A percentile compares a stretch with the other conserved stretches of the same genome.
phyloP scores from a whole-genome alignment of 2,329 filamentous ascomycete genomes.

The Talaromyces pinophilus region DNA sequence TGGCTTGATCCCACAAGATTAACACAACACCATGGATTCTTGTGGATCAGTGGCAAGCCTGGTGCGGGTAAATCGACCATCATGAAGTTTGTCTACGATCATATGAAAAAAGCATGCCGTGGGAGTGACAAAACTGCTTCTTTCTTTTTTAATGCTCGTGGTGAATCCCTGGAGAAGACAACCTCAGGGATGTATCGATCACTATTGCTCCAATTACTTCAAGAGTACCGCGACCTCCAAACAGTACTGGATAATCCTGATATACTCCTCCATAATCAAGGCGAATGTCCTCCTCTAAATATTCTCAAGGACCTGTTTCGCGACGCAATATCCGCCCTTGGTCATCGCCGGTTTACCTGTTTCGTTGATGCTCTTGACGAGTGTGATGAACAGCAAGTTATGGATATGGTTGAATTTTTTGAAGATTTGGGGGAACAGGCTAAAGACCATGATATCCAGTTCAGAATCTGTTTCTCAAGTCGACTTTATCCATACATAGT shows the following conservation, averaged over 20 bases:
- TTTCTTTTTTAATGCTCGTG: constrained; percentile 37
- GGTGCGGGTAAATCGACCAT: constrained; percentile 42
- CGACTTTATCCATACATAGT: constrained; percentile 48
- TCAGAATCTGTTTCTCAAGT: constrained; percentile 45
- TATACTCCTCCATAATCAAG: constrained; percentile 25
- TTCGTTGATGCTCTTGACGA: constrained; percentile 53
- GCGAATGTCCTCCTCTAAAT: constrained; percentile 31
- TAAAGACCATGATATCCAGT: constrained; percentile 16
- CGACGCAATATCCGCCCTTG: constrained; percentile 24
- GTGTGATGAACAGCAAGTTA: constrained; percentile 43
- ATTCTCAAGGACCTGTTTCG: constrained; percentile 28
- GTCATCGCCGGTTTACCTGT: constrained; percentile 29
- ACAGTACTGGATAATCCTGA: constrained; percentile 3
- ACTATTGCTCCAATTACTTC: constrained; percentile 33
- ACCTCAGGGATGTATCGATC: constrained; percentile 34
- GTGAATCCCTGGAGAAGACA: constrained; percentile 29
- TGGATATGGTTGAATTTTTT: constrained; percentile 42
- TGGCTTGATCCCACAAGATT: constrained; percentile 40
- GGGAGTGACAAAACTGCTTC: constrained; percentile 28
- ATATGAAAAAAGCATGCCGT: constrained; percentile 17
- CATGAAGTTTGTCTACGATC: constrained; percentile 32
- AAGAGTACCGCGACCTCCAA: constrained; percentile 28
- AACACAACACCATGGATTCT: constrained; percentile 32
- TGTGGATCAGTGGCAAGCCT: constrained; percentile 46
- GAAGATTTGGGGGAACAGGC: constrained; percentile 34